phyloP scores from a whole-genome alignment of 495 filamentous ascomycete species.

The Cenococcum geophilum region DNA sequence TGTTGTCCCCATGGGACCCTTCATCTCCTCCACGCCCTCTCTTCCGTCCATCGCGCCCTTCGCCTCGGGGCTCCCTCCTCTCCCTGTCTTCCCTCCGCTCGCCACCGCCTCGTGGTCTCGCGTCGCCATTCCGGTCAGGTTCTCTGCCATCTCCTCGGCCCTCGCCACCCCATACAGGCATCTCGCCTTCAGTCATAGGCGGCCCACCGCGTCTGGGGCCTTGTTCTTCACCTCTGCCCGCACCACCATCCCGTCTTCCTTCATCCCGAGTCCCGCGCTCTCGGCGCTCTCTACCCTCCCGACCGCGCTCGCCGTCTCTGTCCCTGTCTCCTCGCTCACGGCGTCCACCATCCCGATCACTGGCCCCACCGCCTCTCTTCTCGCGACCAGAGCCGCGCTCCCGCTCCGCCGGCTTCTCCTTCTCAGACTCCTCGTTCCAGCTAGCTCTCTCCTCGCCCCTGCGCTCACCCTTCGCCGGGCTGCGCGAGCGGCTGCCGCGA shows the following conservation, averaged over 20 bases:
- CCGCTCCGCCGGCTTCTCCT: neutral
- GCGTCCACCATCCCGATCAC: conserved; percentile 1
- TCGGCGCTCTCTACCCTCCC: conserved; percentile 4
- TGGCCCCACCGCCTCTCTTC: conserved; percentile 1
- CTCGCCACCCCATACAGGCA: neutral
- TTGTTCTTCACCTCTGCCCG: conserved; percentile 6
- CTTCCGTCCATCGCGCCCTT: conserved; percentile 18
- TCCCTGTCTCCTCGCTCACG: conserved; percentile 4
- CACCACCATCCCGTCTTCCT: neutral
- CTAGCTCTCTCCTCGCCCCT: conserved; percentile 8
- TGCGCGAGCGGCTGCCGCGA: conserved; percentile 21
- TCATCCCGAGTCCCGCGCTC: conserved; percentile 4
- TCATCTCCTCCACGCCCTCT: conserved; percentile 20
- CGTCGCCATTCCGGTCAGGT: conserved; percentile 10
- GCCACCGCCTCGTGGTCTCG: conserved; percentile 10
- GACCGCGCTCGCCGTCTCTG: conserved; percentile 1
- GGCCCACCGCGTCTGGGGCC: conserved; percentile 9
- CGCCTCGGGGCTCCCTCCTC: conserved; percentile 9
- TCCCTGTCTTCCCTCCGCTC: conserved; percentile 17
- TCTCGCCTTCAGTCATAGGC: conserved; percentile 6
- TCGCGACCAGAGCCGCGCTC: conserved; percentile 9
- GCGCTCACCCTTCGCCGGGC: conserved; percentile 12
- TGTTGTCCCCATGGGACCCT: conserved; percentile 12
- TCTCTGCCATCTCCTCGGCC: neutral
- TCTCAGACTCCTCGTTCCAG: conserved; percentile 1